Conservation (phyloP, 129 eudicot species). For the Artemisia tridentata region DNA sequence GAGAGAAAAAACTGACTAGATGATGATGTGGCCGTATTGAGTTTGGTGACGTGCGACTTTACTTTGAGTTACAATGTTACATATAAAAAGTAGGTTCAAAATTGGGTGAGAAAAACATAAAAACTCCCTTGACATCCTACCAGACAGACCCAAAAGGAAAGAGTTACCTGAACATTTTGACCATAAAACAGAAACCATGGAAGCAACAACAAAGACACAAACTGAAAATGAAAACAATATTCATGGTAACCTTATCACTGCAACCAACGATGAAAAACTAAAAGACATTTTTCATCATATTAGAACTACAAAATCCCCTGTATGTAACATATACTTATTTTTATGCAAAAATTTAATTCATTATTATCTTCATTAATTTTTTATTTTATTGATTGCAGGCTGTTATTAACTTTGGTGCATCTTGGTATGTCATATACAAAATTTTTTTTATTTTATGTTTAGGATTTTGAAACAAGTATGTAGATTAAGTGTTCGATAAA, state of each 20-base stretch:
- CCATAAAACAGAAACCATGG: not conserved
- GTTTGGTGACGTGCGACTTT: no score
- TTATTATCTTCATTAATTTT: not conserved
- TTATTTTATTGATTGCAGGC: slow-evolving; percentile 37
- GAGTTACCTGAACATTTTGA: no score
- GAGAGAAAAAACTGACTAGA: no score
- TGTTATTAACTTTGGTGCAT: slow-evolving; percentile 84
- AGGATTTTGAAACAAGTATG: not conserved
- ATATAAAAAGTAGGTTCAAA: no score
- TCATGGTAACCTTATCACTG: slow-evolving; percentile 43
- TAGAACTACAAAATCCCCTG: slow-evolving; percentile 64
- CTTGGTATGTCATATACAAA: slow-evolving; percentile 54
- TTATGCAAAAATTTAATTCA: not conserved
- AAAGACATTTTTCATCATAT: slow-evolving; percentile 58
- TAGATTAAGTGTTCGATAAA: slow-evolving; percentile 50
- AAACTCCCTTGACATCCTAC: no score
- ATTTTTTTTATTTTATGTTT: not conserved
- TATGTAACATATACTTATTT: slow-evolving; percentile 15
- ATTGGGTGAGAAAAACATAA: no score
- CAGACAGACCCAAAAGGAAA: no score
- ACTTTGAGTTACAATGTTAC: no score
- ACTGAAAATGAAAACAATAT: slow-evolving; percentile 19
- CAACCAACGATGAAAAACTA: slow-evolving; percentile 57
- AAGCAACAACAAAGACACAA: slow-evolving; percentile 25
- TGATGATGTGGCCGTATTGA: no score